These are phyloP conservation scores for Colletotrichum incanum DNA, from an alignment of 2,329 filamentous ascomycete genomes.

Conservation along the genomic window DNA sequence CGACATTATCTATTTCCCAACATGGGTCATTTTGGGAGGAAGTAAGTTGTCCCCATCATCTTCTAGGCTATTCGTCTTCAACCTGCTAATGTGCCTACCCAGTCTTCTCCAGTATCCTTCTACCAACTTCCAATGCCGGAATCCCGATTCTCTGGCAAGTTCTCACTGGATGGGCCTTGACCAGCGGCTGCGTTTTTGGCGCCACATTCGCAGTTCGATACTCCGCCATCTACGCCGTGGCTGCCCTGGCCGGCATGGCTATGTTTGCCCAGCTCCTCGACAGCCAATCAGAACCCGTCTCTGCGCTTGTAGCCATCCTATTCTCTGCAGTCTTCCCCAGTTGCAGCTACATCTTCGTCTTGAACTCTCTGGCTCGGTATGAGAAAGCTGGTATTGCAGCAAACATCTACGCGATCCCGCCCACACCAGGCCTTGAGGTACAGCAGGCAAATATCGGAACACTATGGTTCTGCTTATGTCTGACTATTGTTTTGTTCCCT, in stretches of 20 bases:
- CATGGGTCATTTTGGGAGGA: no score
- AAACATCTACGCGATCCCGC: conserved; percentile 45
- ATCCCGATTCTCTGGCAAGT: conserved; percentile 56
- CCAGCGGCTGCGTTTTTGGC: conserved; percentile 73
- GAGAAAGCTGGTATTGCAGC: conserved; percentile 40
- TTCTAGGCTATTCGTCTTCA: no score
- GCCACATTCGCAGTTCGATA: conserved; percentile 48
- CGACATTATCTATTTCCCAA: conserved; percentile 64
- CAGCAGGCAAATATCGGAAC: conserved; percentile 31
- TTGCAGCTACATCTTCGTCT: conserved; percentile 51
- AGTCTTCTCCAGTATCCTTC: no score
- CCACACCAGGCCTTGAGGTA: conserved; percentile 44
- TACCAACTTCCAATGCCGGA: conserved; percentile 45
- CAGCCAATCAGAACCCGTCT: neutral
- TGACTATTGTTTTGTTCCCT: no score
- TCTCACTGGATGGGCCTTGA: conserved; percentile 65
- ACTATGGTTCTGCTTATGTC: no score
- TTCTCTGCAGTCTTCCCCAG: conserved; percentile 48
- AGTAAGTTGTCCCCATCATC: no score
- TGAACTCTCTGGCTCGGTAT: conserved; percentile 45
- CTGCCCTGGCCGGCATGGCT: conserved; percentile 46
- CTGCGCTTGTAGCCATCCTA: conserved; percentile 34
- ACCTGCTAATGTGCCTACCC: no score
- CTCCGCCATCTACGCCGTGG: conserved; percentile 45
- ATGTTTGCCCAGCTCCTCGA: conserved; percentile 27